Conservation (phyloP, 306 rosid genomes). For the Glycine latifolia region DNA sequence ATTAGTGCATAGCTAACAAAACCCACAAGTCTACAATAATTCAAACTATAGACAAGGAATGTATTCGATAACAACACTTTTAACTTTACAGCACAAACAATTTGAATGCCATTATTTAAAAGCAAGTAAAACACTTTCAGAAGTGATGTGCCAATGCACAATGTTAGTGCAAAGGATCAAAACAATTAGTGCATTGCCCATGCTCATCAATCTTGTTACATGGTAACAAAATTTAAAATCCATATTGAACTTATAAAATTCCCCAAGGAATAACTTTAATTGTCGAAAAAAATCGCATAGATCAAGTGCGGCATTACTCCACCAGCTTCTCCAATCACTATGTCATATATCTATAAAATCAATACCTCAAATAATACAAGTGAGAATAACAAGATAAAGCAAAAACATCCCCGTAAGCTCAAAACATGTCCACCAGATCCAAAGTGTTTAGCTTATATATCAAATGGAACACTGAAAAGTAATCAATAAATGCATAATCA, state of each 20-base stretch:
- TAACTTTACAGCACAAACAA: constrained; percentile 1
- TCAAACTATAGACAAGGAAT: constrained; percentile 31
- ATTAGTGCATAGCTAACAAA: constrained; percentile 34
- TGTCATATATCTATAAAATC: constrained; percentile 9
- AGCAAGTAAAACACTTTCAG: constrained; percentile 3
- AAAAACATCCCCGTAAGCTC: neutral
- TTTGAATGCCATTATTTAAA: neutral
- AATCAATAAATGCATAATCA: constrained; percentile 28
- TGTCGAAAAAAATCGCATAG: neutral
- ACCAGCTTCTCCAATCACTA: constrained; percentile 11
- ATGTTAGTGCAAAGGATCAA: constrained; percentile 8
- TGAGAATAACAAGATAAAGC: constrained; percentile 17
- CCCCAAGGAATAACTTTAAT: constrained; percentile 1
- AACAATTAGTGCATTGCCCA: neutral
- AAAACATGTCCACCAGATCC: constrained; percentile 9
- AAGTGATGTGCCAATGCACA: constrained; percentile 2
- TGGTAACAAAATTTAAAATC: neutral
- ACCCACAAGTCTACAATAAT: constrained; percentile 22
- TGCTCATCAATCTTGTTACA: constrained; percentile 21
- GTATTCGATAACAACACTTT: constrained; percentile 12
- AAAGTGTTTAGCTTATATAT: constrained; percentile 2
- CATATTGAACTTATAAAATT: constrained; percentile 17
- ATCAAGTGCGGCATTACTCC: constrained; percentile 4
- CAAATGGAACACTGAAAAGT: constrained; percentile 20
- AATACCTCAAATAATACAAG: neutral